Evolutionary conservation across 2,329 filamentous ascomycete species (phyloP), one percentile per base, ranked within the genome.

Genomic region (Trichoderma polysporum): DNA sequence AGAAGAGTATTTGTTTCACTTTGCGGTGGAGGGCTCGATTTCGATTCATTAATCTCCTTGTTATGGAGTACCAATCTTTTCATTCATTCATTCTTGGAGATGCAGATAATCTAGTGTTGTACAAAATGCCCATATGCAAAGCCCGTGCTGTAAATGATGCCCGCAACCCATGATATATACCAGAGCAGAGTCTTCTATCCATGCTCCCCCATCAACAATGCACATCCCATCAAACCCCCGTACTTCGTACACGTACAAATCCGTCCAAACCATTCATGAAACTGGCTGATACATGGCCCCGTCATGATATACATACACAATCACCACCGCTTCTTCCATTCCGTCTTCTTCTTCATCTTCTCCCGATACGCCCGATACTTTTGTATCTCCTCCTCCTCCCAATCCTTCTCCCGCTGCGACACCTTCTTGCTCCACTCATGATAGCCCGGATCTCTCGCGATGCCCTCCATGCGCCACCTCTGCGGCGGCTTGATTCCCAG

Each of bases 401-500:
- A 72, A 49, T 74, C 71, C 67, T 71, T 70, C 70, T 73, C 73
- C 41, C 70, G 53, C 69, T 74, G 64, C 10, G 71, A 69, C 4
- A 72, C 73, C 39, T 71, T 71, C 63, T 72, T 70, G 62, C 73
- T 76, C 69, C 72, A 78, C 47, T 74, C 71, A 61, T 83, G 81
- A 71, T 79, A 84, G 13, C 70, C 73, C 7, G 80, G 80, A 53
- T 83, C 80, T 37, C 83, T 76, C 6, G 77, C 77, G 52, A 87
- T 77, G 33, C 86, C 86, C 75, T 85, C 85, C 9, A 77, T 75
- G 64, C 87, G 84, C 88, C 88, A 90, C 72, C 79, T 83, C 72
- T 78, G 79, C 6, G 88, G 88, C 59, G 88, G 87, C 77, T 88
- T 89, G 72, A 83, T 79, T 65, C 88, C 88, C 66, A 88, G 76